These are phyloP conservation scores for Limonium bicolor DNA, from an alignment of 148 eudicot species.

Conservation along the genomic window DNA sequence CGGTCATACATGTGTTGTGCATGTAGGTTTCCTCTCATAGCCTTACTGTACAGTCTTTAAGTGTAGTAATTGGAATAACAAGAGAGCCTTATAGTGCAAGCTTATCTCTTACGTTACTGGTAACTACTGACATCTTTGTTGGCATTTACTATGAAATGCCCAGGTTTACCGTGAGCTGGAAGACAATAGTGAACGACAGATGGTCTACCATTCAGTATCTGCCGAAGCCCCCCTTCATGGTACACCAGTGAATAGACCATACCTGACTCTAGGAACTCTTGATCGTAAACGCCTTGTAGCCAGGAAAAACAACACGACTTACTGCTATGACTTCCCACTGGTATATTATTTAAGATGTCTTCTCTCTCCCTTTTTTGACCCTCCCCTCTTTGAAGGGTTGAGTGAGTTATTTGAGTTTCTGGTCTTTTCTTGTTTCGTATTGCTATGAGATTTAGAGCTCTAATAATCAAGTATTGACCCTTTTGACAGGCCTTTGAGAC, in stretches of 20 bases:
- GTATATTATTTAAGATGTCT: constrained; percentile 14
- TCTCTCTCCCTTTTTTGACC: background rate
- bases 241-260: constrained; percentile 50
- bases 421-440: background rate
- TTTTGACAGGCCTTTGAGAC: constrained; percentile 67
- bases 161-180: constrained; percentile 89
- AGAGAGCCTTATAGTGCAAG: too few species aligned
- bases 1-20: constrained; percentile 89
- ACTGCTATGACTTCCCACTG: constrained; percentile 97
- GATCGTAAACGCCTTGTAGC: constrained; percentile 80
- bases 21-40: constrained; percentile 50
- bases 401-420: too few species aligned
- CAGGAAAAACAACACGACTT: constrained; percentile 88
- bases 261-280: constrained; percentile 59
- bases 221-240: constrained; percentile 48
- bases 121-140: constrained; percentile 4
- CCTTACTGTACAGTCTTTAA: too few species aligned
- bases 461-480: background rate
- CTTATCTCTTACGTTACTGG: too few species aligned
- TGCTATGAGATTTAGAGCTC: background rate
- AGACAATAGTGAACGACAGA: constrained; percentile 32
- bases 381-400: background rate
- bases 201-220: constrained; percentile 56
- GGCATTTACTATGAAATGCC: constrained; percentile 1
- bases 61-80: too few species aligned